Percentiles rank a stretch among this genome's conserved stretches.
phyloP scores from a whole-genome alignment of 1,284 basidiomycete genomes.

The Golubevia sp. region DNA sequence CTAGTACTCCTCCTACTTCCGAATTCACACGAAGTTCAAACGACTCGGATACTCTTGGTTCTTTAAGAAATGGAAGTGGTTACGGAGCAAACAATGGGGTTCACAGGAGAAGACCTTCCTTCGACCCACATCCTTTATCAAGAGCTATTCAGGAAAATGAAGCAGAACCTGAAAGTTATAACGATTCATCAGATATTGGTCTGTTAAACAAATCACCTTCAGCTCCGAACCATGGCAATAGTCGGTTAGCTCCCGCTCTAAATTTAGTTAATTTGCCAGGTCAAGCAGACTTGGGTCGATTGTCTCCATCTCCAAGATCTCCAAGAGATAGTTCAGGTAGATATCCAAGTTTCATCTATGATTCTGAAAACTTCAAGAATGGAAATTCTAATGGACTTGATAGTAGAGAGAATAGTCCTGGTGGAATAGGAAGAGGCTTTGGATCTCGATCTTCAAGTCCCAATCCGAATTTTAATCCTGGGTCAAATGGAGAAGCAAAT shows the following conservation, averaged over 20 bases:
- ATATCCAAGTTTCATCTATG: slow-evolving; percentile 1
- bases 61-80: background rate
- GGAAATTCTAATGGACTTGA: background rate
- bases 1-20: too few relatives aligned
- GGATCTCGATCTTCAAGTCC: too few relatives aligned
- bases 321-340: slow-evolving; percentile 3
- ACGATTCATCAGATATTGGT: too few relatives aligned
- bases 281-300: background rate
- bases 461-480: too few relatives aligned
- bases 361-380: background rate
- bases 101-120: background rate
- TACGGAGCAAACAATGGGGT: background rate
- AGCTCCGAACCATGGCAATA: background rate
- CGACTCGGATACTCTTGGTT: background rate
- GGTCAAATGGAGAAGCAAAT: too few relatives aligned
- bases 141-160: background rate
- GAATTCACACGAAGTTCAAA: background rate
- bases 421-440: too few relatives aligned
- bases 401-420: too few relatives aligned
- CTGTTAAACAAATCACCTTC: background rate
- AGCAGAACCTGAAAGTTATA: background rate
- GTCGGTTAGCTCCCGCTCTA: background rate
- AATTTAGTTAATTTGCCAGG: background rate
- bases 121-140: background rate
- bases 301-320: background rate